Percentiles rank a stretch among this genome's conserved stretches.
Conservation (phyloP, 73 alveolate genomes). For the Urostyla sp. region DNA sequence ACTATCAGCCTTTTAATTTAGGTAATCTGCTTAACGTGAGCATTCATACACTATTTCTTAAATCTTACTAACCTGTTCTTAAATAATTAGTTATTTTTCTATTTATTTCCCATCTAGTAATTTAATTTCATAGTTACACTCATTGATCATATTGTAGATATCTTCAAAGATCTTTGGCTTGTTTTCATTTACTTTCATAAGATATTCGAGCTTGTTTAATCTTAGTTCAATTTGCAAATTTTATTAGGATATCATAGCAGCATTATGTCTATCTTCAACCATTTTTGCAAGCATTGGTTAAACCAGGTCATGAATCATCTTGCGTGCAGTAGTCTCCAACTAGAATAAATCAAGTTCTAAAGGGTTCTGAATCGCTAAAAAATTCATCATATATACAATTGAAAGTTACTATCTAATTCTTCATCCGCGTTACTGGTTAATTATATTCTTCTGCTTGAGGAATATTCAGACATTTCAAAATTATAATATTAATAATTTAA, state of each 20-base stretch:
- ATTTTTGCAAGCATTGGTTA: constrained; percentile 14
- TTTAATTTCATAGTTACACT: neutral
- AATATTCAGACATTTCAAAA: neutral
- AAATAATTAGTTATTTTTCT: neutral
- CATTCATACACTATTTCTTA: constrained; percentile 18
- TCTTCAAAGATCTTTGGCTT: constrained; percentile 55
- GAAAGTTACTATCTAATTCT: constrained; percentile 23
- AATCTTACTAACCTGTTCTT: neutral
- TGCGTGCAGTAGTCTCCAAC: constrained; percentile 25
- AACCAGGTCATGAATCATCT: constrained; percentile 35
- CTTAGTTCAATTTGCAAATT: neutral
- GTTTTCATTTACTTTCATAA: neutral
- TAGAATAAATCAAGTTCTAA: constrained; percentile 44
- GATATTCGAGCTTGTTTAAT: neutral
- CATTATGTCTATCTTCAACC: constrained; percentile 33
- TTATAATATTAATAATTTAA: neutral
- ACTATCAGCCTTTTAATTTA: constrained; percentile 28
- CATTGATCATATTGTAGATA: neutral
- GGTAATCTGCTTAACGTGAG: neutral
- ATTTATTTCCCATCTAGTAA: neutral
- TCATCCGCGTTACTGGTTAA: neutral
- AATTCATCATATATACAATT: neutral
- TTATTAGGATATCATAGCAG: neutral
- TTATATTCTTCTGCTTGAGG: neutral
- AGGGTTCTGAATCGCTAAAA: constrained; percentile 32